Evolutionary conservation across 1,139 yeast genomes (phyloP).

Genomic region (Yamadazyma sp.): DNA sequence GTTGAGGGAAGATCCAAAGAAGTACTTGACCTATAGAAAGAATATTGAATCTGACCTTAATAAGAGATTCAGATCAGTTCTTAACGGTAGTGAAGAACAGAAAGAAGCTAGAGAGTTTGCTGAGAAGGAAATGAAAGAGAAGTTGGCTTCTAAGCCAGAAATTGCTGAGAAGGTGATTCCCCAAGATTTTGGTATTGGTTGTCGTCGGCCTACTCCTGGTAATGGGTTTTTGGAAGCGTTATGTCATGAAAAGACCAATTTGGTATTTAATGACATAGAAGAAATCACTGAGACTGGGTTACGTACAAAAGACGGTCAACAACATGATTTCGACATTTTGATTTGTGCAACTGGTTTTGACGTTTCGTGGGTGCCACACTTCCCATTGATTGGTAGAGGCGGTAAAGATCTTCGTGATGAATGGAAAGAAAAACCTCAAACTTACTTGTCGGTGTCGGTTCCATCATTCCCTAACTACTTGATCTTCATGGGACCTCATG

Average conservation of each 20-base stretch:
- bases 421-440: slow-evolving; percentile 4
- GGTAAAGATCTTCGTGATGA: slow-evolving; percentile 3
- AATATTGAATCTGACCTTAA: slow-evolving; percentile 3
- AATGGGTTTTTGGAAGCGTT: slow-evolving; percentile 4
- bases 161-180: slow-evolving; percentile 3
- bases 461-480: slow-evolving; percentile 3
- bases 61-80: slow-evolving; percentile 3
- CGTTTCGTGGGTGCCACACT: slow-evolving; percentile 4
- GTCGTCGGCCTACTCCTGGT: slow-evolving; percentile 5
- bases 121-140: slow-evolving; percentile 2
- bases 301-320: slow-evolving; percentile 17
- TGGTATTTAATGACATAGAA: slow-evolving; percentile 1
- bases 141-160: slow-evolving; percentile 2
- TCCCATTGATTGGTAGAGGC: slow-evolving; percentile 4
- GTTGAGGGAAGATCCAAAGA: slow-evolving; percentile 1
- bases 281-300: slow-evolving; percentile 9
- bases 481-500: slow-evolving; percentile 5
- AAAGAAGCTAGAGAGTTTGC: slow-evolving; percentile 2
- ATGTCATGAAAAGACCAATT: slow-evolving; percentile 2
- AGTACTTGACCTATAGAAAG: slow-evolving; percentile 4
- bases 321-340: slow-evolving; percentile 3
- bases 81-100: slow-evolving; percentile 2
- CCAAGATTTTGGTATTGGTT: slow-evolving; percentile 4
- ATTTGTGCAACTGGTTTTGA: slow-evolving; percentile 5
- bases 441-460: slow-evolving; percentile 3